A percentile compares a stretch with the other conserved stretches of the same genome.
phyloP scores from a whole-genome alignment of 306 rosid species.

The Trichosanthes cucumerina region DNA sequence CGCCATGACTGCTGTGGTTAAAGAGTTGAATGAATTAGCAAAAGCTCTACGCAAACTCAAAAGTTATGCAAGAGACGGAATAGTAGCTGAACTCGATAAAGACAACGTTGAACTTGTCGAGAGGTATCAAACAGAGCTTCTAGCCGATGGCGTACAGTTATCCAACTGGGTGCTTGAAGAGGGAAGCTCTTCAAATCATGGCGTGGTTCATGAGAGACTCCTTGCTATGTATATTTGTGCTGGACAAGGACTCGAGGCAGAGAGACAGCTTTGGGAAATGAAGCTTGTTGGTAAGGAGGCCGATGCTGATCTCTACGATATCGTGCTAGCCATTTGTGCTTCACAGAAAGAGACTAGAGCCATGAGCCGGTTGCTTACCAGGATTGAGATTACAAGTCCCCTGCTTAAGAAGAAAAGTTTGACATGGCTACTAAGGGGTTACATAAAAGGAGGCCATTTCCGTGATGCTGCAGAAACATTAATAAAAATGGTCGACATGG shows the following conservation, averaged over 20 bases:
- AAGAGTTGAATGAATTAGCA: constrained; percentile 75
- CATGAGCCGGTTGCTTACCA: constrained; percentile 51
- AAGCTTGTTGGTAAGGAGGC: constrained; percentile 89
- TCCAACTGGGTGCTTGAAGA: constrained; percentile 78
- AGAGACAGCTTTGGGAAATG: constrained; percentile 92
- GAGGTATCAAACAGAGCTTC: constrained; percentile 64
- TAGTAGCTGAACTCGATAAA: constrained; percentile 44
- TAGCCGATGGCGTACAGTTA: constrained; percentile 53
- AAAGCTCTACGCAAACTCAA: constrained; percentile 80
- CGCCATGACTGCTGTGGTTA: constrained; percentile 92
- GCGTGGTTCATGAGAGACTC: constrained; percentile 84
- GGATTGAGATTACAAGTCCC: constrained; percentile 52
- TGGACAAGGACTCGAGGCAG: constrained; percentile 87
- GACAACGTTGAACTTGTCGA: constrained; percentile 50
- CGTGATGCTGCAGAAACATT: constrained; percentile 73
- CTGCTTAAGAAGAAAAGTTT: constrained; percentile 61
- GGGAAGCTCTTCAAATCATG: constrained; percentile 41
- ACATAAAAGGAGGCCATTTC: constrained; percentile 83
- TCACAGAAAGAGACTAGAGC: constrained; percentile 67
- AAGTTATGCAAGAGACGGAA: constrained; percentile 38
- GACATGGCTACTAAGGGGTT: constrained; percentile 92
- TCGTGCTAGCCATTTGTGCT: constrained; percentile 87
- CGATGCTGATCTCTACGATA: constrained; percentile 68
- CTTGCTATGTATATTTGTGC: constrained; percentile 94
- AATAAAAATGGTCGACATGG: constrained; percentile 70